These are phyloP conservation scores for Cryphonectria radicalis DNA, from an alignment of 2,329 filamentous ascomycete species.

Conservation along the genomic window DNA sequence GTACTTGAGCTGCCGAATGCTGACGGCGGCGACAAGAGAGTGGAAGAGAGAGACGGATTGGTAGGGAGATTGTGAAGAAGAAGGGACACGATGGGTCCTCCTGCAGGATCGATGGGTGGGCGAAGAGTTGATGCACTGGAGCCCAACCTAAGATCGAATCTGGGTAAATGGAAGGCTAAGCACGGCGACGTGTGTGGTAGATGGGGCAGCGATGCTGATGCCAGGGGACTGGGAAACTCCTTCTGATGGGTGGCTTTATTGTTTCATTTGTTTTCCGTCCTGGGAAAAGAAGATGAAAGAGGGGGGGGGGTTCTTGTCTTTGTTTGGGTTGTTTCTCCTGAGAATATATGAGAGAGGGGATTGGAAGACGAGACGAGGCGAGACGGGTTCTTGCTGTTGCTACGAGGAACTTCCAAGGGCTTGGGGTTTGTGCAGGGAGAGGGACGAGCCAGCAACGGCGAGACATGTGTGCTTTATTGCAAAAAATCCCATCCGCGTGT, in stretches of 20 bases:
- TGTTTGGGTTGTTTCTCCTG: conserved; percentile 21
- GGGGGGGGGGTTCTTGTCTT: not conserved
- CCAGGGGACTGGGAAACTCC: conserved; percentile 13
- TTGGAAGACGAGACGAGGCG: conserved; percentile 45
- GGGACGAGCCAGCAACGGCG: conserved; percentile 57
- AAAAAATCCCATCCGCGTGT: conserved; percentile 52
- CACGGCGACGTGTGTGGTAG: conserved; percentile 30
- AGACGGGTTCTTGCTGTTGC: conserved; percentile 32
- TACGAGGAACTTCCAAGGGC: conserved; percentile 51
- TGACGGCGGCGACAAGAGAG: conserved; percentile 32
- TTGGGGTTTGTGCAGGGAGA: conserved; percentile 49
- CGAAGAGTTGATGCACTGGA: conserved; percentile 55
- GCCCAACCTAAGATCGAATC: conserved; percentile 53
- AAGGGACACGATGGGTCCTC: conserved; percentile 36
- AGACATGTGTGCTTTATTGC: conserved; percentile 70
- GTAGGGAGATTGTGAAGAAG: not conserved
- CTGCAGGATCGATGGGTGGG: conserved; percentile 36
- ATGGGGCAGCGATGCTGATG: conserved; percentile 40
- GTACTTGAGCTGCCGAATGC: conserved; percentile 24
- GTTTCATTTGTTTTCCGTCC: not conserved
- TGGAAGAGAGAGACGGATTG: conserved; percentile 13
- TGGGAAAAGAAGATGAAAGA: not conserved
- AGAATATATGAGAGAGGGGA: conserved; percentile 37
- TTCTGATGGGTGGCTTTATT: conserved; percentile 11
- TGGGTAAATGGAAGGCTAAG: conserved; percentile 27